These are phyloP conservation scores for Tetrapisispora nanseiensis DNA, from an alignment of 805 yeast genomes.

Conservation along the genomic window DNA sequence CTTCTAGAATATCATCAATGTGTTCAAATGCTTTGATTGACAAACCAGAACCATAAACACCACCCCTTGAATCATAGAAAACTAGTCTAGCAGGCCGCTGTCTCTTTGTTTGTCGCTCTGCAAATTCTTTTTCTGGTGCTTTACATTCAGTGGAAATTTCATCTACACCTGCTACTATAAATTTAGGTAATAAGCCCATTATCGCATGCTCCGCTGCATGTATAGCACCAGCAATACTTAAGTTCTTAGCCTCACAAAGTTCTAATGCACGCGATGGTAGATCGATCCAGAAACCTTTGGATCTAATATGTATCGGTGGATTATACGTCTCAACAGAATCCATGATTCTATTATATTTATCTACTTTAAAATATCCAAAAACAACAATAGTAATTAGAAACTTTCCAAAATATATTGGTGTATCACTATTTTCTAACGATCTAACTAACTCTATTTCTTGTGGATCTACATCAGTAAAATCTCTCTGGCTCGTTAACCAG, in stretches of 20 bases:
- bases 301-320: constrained; percentile 61
- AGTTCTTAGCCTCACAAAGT: constrained; percentile 42
- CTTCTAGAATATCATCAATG: constrained; percentile 52
- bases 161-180: constrained; percentile 59
- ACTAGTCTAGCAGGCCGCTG: constrained; percentile 81
- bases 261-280: constrained; percentile 60
- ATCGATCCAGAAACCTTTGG: constrained; percentile 90
- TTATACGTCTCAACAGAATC: constrained; percentile 90
- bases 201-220: constrained; percentile 94
- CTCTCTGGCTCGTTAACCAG: constrained; percentile 88
- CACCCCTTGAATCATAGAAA: constrained; percentile 78
- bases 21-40: constrained; percentile 72
- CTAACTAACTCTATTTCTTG: constrained; percentile 54
- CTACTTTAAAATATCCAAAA: constrained; percentile 88
- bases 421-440: constrained; percentile 38
- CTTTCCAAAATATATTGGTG: constrained; percentile 68
- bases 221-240: constrained; percentile 82
- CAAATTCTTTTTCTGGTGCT: constrained; percentile 94
- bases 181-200: constrained; percentile 66
- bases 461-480: constrained; percentile 90
- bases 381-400: constrained; percentile 66
- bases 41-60: constrained; percentile 69
- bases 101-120: constrained; percentile 58
- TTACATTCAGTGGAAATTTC: constrained; percentile 91
- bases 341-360: constrained; percentile 63